Base-by-base conservation (phyloP, 2,329 filamentous ascomycete genomes). In the Paecilomyces formosus region DNA sequence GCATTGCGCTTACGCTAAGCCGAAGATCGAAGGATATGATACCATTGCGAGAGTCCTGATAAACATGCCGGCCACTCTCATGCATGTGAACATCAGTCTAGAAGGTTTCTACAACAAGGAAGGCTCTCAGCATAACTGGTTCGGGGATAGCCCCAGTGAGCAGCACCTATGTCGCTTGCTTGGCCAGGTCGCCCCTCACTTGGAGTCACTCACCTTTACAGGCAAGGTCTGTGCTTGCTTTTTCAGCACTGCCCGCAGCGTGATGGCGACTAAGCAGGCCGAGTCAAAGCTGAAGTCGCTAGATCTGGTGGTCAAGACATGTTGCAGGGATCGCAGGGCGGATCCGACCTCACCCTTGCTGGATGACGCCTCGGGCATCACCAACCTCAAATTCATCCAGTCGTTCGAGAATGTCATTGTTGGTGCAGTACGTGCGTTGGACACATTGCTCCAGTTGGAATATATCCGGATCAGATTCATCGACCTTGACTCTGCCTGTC, bases 261-360 rank as follows among this genome's bases (percentile, higher is more conserved):
- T 77, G 30, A 78, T 79, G 31, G 78, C 82, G 72, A 79, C 49
- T 72, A 80, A 51, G 74, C 77, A 15, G 78, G 75, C 61, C 11
- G 58, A 63, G 28, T 69, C 71, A 3, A 69, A 67, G 15, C 80
- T 91, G 52, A 85, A 84, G 71, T 86, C 85, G 1, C 79, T 91
- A 22, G 88, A 91, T 65, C 73, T 91, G 52, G 86, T 87, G 0
- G 85, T 91, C 57, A 89, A 89, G 74, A 89, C 89, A 61, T 88
- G 87, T 69, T 92, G 88, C 65, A 82, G 87, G 3, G 70, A 72
- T 45, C 65, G 63, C 35, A 57, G 57, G 9, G 57, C 59, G 7
- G 61, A 65, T 21, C 61, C 69, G 13, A 79, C 51, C 70, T 79
- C 60, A 71, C 74, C 53, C 75, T 63, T 72, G 76, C 62, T 86